Evolutionary conservation across 441 rosid genomes (phyloP), one percentile per base, ranked within the genome.

Genomic region (Eruca vesicaria): DNA sequence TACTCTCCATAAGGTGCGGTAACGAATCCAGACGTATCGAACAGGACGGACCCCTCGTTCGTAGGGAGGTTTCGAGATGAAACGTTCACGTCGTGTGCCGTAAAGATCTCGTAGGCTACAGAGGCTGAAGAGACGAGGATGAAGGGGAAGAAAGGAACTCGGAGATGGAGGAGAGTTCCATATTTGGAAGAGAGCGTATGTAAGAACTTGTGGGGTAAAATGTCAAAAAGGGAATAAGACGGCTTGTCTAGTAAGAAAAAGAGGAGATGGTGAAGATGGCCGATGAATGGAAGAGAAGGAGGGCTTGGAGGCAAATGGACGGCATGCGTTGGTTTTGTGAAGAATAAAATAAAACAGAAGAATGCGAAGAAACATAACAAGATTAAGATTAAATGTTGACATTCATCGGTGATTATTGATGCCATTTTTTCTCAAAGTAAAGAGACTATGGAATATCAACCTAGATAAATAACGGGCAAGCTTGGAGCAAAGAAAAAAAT

Each of bases 261-360:
- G 4, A 79, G 70, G 38, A 66, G 19, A 57, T 63, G 72, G 60
- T 79, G 84, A 62, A 82, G 73, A 73, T 79, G 82, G 50, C 82
- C 84, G 43, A 66, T 66, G 41, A 66, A 26, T 12, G 69, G 69
- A 12, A 66, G 58, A 45, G 69, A 66, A 1, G 69, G 69, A 66
- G 69, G 68, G 26, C 58, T 66, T 12, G 58, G 69, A 45, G 69
- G 69, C 26, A 45, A 31, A 28, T 9, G 9, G 18, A 45, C 20
- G 58, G 41, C 36, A 45, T 52, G 52, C 18, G 18, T 45, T 45
- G 52, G 19, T 45, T 45, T 15, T 29, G 35, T 45, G 38, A 66
- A 28, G 26, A 66, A 28, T 38, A 45, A 7, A 66, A 7, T 15
- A 19, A 45, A 15, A 45, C 26, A 66, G 6, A 66, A 38, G 21